These are phyloP conservation scores for Kurtzmaniella quercitrusa DNA, from an alignment of 1,139 yeast species.

Conservation along the genomic window DNA sequence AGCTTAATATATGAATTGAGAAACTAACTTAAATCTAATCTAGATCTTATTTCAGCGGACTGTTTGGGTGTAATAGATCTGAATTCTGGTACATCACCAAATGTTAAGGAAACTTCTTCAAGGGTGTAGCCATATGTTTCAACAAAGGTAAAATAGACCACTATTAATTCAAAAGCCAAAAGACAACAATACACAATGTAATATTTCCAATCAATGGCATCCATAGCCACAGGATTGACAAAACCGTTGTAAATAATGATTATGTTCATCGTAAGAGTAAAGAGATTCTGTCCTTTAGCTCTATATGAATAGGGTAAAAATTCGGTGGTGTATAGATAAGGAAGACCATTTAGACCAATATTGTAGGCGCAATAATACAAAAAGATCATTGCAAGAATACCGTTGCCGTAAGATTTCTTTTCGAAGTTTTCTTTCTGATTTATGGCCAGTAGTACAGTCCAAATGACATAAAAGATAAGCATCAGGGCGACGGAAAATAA, in stretches of 20 bases:
- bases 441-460: conserved; percentile 37
- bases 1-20: neutral
- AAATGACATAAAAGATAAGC: conserved; percentile 34
- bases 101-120: conserved; percentile 42
- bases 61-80: neutral
- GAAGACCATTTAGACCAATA: conserved; percentile 39
- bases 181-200: conserved; percentile 51
- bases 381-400: conserved; percentile 46
- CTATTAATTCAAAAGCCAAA: conserved; percentile 31
- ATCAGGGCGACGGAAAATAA: conserved; percentile 30
- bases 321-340: conserved; percentile 38
- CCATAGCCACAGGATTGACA: conserved; percentile 60
- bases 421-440: conserved; percentile 34
- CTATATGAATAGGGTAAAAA: conserved; percentile 42
- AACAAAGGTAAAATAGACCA: conserved; percentile 41
- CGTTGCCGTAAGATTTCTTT: conserved; percentile 32
- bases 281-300: conserved; percentile 40
- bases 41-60: neutral
- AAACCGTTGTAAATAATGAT: conserved; percentile 30
- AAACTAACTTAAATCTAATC: neutral
- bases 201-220: conserved; percentile 55
- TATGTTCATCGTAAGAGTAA: conserved; percentile 23
- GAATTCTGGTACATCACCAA: neutral
- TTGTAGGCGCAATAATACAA: conserved; percentile 36
- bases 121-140: conserved; percentile 52